A percentile compares a stretch with the other conserved stretches of the same genome.
Conservation (phyloP, 2,329 filamentous ascomycete species). For the Malbranchea zuffiana region DNA sequence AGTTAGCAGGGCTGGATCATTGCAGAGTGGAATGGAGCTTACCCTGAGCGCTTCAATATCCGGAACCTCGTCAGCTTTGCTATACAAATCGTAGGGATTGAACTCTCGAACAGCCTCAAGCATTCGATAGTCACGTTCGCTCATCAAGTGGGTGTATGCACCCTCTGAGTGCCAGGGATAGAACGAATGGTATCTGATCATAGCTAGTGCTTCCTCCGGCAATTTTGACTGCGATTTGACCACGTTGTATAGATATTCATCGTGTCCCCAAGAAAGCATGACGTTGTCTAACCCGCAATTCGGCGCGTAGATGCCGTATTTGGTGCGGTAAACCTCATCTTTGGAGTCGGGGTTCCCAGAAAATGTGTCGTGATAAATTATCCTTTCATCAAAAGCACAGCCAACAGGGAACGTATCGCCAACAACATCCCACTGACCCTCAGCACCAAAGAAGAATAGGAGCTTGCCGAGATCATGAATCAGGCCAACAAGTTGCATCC, state of each 20-base stretch:
- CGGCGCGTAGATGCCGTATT: conserved; percentile 67
- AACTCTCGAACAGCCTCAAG: conserved; percentile 72
- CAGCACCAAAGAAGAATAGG: conserved; percentile 45
- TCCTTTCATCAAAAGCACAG: conserved; percentile 49
- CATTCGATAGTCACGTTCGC: conserved; percentile 68
- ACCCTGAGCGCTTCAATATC: conserved; percentile 66
- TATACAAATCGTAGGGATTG: conserved; percentile 87
- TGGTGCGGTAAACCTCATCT: conserved; percentile 62
- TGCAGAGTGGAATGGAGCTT: conserved; percentile 19
- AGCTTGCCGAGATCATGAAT: conserved; percentile 30
- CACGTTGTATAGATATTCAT: conserved; percentile 57
- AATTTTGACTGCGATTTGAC: conserved; percentile 71
- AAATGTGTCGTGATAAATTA: conserved; percentile 70
- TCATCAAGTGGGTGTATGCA: conserved; percentile 74
- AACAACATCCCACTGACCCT: conserved; percentile 88
- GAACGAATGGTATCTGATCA: conserved; percentile 89
- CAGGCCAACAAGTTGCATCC: conserved; percentile 26
- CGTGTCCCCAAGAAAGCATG: conserved; percentile 73
- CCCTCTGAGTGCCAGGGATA: conserved; percentile 82
- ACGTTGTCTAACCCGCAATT: conserved; percentile 77
- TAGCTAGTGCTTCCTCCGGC: conserved; percentile 71
- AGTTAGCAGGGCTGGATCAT: conserved; percentile 7
- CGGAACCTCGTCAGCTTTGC: conserved; percentile 76
- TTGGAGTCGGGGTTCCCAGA: conserved; percentile 60
- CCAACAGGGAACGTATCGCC: conserved; percentile 46